phyloP scores from a whole-genome alignment of 306 rosid species.

The Trifolium fragiferum region DNA sequence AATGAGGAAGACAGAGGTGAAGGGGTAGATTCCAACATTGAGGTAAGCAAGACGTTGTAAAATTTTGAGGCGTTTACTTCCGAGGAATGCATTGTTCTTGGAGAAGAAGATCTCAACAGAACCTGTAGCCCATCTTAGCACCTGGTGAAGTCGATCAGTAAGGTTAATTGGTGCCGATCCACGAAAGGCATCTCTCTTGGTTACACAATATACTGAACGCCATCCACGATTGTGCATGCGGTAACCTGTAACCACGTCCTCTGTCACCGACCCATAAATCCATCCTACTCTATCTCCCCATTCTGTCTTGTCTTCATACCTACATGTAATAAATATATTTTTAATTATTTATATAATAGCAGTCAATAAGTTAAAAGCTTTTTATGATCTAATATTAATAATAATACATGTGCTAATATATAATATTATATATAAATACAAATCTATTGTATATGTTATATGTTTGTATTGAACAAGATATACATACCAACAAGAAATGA shows the following conservation, averaged over 20 bases:
- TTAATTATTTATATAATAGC: not conserved
- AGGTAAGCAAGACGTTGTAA: conserved; percentile 59
- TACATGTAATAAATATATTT: not conserved
- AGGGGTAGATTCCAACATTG: conserved; percentile 61
- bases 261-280: conserved; percentile 68
- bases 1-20: conserved; percentile 58
- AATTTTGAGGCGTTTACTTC: conserved; percentile 40
- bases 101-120: conserved; percentile 67
- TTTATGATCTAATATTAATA: not conserved
- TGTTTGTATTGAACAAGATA: not conserved
- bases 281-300: conserved; percentile 70
- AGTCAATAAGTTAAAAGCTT: not conserved
- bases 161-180: conserved; percentile 64
- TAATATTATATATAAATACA: not conserved
- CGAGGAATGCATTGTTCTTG: conserved; percentile 55
- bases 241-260: conserved; percentile 62
- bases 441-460: not conserved
- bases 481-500: conserved; percentile 81
- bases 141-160: conserved; percentile 58
- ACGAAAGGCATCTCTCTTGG: conserved; percentile 59
- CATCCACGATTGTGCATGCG: conserved; percentile 71
- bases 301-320: conserved; percentile 70
- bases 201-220: conserved; percentile 62
- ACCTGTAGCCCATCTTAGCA: conserved; percentile 66
- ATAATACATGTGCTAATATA: not conserved